These are phyloP conservation scores for Fusarium mangiferae DNA, from an alignment of 2,329 filamentous ascomycete genomes.

Conservation along the genomic window DNA sequence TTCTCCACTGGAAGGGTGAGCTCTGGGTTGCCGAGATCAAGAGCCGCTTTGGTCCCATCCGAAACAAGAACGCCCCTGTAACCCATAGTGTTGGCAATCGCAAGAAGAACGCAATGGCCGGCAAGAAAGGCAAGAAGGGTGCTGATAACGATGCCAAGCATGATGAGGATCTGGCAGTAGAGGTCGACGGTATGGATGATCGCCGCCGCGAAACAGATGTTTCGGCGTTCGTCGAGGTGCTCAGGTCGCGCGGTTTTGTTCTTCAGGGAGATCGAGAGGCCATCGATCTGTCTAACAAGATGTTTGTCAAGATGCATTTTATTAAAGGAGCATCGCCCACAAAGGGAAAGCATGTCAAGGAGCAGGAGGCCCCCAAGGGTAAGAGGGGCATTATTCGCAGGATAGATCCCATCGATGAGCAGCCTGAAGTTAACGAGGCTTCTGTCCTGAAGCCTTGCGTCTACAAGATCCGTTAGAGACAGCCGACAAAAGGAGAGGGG, in stretches of 20 bases:
- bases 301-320: conserved; percentile 99
- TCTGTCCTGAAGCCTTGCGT: conserved; percentile 89
- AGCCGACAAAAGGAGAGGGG: neutral
- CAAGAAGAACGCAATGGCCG: conserved; percentile 59
- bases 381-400: conserved; percentile 66
- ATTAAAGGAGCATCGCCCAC: conserved; percentile 81
- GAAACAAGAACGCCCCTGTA: conserved; percentile 57
- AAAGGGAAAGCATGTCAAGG: conserved; percentile 76
- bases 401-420: conserved; percentile 64
- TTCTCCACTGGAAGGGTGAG: conserved; percentile 93
- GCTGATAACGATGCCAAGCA: conserved; percentile 60
- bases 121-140: conserved; percentile 60
- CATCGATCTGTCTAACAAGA: conserved; percentile 89
- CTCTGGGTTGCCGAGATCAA: conserved; percentile 99
- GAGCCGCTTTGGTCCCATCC: conserved; percentile 74
- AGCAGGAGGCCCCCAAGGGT: conserved; percentile 66
- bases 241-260: conserved; percentile 85
- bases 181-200: conserved; percentile 75
- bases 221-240: conserved; percentile 83
- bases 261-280: conserved; percentile 73
- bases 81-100: conserved; percentile 78
- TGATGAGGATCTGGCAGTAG: conserved; percentile 70
- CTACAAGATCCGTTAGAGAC: conserved; percentile 82
- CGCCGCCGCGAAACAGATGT: conserved; percentile 83
- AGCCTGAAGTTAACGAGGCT: conserved; percentile 72